phyloP scores from a whole-genome alignment of 345 rosid species.

The Hibiscus trionum region DNA sequence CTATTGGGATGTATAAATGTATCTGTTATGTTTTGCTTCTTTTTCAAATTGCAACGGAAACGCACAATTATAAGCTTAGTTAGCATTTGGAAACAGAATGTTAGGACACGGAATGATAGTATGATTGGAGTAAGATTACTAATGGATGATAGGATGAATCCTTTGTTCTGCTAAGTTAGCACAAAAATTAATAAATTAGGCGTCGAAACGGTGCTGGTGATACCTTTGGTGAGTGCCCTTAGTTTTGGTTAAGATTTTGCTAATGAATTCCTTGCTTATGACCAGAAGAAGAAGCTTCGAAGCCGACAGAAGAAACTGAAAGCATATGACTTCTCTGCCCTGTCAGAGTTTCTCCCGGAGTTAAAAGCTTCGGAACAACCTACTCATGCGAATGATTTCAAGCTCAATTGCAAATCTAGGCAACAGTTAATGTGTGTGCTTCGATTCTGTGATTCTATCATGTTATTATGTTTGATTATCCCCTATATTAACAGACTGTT shows the following conservation, averaged over 20 bases:
- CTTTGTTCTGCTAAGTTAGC: not conserved
- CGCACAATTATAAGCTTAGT: not conserved
- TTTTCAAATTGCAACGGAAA: not conserved
- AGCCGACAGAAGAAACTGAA: constrained; percentile 65
- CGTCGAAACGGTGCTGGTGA: not conserved
- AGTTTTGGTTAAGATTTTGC: not conserved
- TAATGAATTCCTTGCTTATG: not conserved
- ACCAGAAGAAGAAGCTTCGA: constrained; percentile 46
- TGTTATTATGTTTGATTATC: not conserved
- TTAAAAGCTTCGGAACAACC: constrained; percentile 30
- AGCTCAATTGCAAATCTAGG: constrained; percentile 68
- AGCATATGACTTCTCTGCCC: constrained; percentile 59
- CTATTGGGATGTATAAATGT: not conserved
- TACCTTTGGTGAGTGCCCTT: not conserved
- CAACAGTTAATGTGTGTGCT: constrained; percentile 50
- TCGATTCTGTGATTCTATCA: not conserved
- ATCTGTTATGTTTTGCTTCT: not conserved
- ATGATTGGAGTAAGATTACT: not conserved
- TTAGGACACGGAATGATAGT: not conserved
- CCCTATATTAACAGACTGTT: not conserved
- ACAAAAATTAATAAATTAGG: not conserved
- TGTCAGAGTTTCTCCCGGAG: constrained; percentile 78
- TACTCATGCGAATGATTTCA: constrained; percentile 33
- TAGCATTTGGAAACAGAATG: constrained; percentile 1
- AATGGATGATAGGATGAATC: not conserved